These are phyloP conservation scores for Aspergillus intermedius DNA, from an alignment of 2,329 filamentous ascomycete genomes.

Conservation along the genomic window DNA sequence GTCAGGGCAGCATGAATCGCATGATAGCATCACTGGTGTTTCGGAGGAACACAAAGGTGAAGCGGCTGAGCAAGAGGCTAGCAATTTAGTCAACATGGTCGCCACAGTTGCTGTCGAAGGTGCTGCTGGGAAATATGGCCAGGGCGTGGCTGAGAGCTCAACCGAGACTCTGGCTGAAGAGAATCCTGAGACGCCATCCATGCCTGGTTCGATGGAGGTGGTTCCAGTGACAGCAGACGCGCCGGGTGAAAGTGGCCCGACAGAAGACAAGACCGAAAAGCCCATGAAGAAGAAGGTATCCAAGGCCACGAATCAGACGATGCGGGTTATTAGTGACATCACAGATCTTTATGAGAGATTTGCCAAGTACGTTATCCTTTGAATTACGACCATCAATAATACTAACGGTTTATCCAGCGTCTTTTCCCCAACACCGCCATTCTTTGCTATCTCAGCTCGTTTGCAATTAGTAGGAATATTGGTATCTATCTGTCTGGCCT, in stretches of 20 bases:
- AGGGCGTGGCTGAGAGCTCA: constrained; percentile 50
- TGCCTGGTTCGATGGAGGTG: not conserved
- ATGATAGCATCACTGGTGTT: constrained; percentile 70
- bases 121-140: constrained; percentile 69
- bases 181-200: not conserved
- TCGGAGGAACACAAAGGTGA: constrained; percentile 77
- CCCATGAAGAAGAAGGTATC: constrained; percentile 41
- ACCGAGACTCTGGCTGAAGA: constrained; percentile 18
- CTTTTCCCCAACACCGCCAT: constrained; percentile 58
- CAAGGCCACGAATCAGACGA: not conserved
- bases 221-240: constrained; percentile 22
- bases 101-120: constrained; percentile 66
- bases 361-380: constrained; percentile 43
- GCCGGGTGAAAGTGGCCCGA: not conserved
- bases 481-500: constrained; percentile 46
- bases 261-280: constrained; percentile 21
- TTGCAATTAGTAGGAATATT: constrained; percentile 51
- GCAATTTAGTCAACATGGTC: constrained; percentile 70
- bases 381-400: not conserved
- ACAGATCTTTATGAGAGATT: constrained; percentile 58
- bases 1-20: constrained; percentile 40
- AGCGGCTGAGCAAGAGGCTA: constrained; percentile 75
- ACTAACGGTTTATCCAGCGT: constrained; percentile 34
- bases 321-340: constrained; percentile 1
- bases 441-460: constrained; percentile 49